Conservation (phyloP, 2,329 filamentous ascomycete genomes). For the Pseudogymnoascus sp. region DNA sequence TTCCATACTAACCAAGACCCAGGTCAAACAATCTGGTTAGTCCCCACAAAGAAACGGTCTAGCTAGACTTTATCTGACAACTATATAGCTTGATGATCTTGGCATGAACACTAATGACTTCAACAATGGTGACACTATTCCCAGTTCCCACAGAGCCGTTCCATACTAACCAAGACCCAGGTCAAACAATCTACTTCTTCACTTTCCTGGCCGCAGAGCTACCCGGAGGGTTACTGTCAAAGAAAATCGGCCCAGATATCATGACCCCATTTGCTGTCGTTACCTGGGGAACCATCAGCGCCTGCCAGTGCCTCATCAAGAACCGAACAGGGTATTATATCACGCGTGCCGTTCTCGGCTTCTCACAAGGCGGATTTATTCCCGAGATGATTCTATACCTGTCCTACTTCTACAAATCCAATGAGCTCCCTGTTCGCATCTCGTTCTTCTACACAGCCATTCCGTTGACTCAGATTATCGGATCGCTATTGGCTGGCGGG, state of each 20-base stretch:
- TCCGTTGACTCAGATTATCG: background rate
- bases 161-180: background rate
- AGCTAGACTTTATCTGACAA: conserved; percentile 49
- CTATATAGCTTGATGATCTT: conserved; percentile 42
- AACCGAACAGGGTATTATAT: conserved; percentile 2
- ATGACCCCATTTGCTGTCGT: conserved; percentile 44
- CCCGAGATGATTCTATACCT: conserved; percentile 18
- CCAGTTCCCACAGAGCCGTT: background rate
- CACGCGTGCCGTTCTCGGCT: conserved; percentile 12
- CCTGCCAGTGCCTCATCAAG: conserved; percentile 34
- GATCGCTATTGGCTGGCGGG: conserved; percentile 50
- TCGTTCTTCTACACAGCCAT: conserved; percentile 14
- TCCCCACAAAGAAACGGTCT: background rate
- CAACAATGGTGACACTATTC: conserved; percentile 34
- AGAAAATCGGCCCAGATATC: conserved; percentile 41
- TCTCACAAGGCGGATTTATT: conserved; percentile 16
- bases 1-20: background rate
- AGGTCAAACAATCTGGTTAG: conserved; percentile 42
- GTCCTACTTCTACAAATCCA: conserved; percentile 15
- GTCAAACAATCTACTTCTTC: conserved; percentile 43
- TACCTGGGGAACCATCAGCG: conserved; percentile 38
- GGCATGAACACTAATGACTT: conserved; percentile 36
- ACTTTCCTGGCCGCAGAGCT: conserved; percentile 48
- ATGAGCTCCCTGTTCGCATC: conserved; percentile 16
- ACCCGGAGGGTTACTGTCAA: conserved; percentile 51